Conservation (phyloP, 768 basidiomycete genomes). For the Rhizopogon salebrosus region DNA sequence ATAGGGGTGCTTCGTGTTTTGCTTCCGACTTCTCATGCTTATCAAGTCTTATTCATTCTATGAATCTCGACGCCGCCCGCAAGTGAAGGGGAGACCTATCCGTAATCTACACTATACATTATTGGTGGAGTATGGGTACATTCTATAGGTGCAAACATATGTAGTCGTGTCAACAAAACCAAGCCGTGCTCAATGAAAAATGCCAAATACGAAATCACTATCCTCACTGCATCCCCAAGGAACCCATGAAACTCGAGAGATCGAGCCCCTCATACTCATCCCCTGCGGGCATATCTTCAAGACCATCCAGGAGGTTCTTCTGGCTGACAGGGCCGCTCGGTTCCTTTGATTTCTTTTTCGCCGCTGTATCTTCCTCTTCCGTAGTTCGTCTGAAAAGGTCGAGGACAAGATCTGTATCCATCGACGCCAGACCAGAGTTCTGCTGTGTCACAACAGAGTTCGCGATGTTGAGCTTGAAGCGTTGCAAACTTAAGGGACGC, state of each 20-base stretch:
- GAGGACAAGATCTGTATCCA: conserved; percentile 96
- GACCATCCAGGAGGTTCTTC: conserved; percentile 81
- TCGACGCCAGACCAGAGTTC: conserved; percentile 87
- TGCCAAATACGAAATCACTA: neutral
- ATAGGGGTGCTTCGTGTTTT: too few species aligned
- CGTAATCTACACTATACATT: conserved; percentile 29
- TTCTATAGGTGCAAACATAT: conserved; percentile 28
- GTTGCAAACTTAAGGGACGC: conserved; percentile 65
- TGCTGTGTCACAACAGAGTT: conserved; percentile 96
- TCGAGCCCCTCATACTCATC: conserved; percentile 91
- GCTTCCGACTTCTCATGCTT: too few species aligned
- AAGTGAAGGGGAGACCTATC: neutral
- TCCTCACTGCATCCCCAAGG: conserved; percentile 50
- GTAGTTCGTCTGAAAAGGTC: conserved; percentile 86
- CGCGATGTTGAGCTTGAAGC: conserved; percentile 98
- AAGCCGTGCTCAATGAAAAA: conserved; percentile 15
- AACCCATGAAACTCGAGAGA: conserved; percentile 82
- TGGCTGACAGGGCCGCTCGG: conserved; percentile 57
- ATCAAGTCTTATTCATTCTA: too few species aligned
- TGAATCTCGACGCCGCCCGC: too few species aligned
- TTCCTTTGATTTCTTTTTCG: conserved; percentile 45
- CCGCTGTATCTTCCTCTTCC: conserved; percentile 64
- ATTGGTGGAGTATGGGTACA: conserved; percentile 27
- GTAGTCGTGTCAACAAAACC: conserved; percentile 14
- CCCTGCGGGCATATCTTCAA: conserved; percentile 89